These are phyloP conservation scores for Chalciporus pseudorubinellus DNA, from an alignment of 768 basidiomycete species.

Conservation along the genomic window DNA sequence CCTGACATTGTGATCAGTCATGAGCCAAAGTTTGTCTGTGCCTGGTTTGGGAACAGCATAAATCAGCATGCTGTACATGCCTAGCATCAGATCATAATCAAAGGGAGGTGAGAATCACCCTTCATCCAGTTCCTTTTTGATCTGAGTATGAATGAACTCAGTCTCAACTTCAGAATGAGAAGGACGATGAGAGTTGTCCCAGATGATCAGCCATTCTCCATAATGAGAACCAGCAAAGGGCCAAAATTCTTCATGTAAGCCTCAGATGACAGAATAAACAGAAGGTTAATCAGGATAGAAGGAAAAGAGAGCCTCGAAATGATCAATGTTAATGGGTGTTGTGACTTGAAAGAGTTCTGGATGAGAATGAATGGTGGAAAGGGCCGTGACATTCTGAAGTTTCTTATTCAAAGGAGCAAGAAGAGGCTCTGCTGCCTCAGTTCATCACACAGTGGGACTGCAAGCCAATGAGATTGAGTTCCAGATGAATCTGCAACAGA, in stretches of 20 bases:
- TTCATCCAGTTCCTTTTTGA: background rate
- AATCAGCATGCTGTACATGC: conserved; percentile 42
- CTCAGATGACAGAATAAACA: too few species aligned
- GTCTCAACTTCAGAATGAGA: background rate
- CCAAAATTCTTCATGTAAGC: conserved; percentile 45
- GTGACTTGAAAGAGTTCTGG: too few species aligned
- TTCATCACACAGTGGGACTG: background rate
- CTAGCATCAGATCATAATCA: conserved; percentile 29
- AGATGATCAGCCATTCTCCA: conserved; percentile 20
- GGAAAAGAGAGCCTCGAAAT: too few species aligned
- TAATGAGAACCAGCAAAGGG: conserved; percentile 35
- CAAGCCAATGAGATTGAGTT: background rate
- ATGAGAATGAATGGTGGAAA: too few species aligned
- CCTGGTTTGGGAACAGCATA: conserved; percentile 44
- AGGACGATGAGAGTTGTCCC: conserved; percentile 23
- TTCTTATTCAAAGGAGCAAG: conserved; percentile 25
- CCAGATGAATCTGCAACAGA: background rate
- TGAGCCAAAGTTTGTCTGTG: conserved; percentile 33
- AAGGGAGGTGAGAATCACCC: conserved; percentile 11
- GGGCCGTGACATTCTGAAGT: too few species aligned
- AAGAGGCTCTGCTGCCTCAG: background rate
- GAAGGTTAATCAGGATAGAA: too few species aligned
- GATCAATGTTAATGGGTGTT: too few species aligned
- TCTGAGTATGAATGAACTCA: background rate
- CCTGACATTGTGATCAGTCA: conserved; percentile 42